Evolutionary conservation across 768 basidiomycete species (phyloP).

Genomic region (Lentinula sp.): DNA sequence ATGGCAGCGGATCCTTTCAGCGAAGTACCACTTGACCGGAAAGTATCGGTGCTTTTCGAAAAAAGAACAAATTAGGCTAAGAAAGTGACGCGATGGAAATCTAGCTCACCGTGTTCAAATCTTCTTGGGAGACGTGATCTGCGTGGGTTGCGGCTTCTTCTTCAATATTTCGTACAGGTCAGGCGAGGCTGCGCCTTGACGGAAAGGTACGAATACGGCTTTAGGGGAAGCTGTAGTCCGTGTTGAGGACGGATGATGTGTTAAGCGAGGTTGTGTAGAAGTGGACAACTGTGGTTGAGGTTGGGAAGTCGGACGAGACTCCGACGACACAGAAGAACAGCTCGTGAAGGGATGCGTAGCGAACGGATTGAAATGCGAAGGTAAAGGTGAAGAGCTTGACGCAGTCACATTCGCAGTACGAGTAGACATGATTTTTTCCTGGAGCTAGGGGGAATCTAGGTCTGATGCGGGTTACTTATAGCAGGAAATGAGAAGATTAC

Average conservation of each 20-base stretch:
- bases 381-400: background rate
- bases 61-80: background rate
- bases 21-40: background rate
- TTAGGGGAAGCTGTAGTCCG: background rate
- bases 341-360: slow-evolving; percentile 8
- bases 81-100: background rate
- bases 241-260: background rate
- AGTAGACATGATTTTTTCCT: background rate
- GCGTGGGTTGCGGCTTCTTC: slow-evolving; percentile 6
- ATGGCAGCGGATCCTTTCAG: background rate
- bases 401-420: background rate
- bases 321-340: background rate
- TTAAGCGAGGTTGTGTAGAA: background rate
- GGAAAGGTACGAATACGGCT: slow-evolving; percentile 6
- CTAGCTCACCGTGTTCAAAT: background rate
- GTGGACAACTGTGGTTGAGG: background rate
- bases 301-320: background rate
- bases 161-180: slow-evolving; percentile 7
- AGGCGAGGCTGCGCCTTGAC: slow-evolving; percentile 6
- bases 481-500: background rate
- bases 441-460: background rate
- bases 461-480: background rate
- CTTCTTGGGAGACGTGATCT: background rate
- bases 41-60: background rate
- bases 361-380: slow-evolving; percentile 2